Base-by-base conservation (phyloP, 345 rosid genomes). In the Acer saccharum region DNA sequence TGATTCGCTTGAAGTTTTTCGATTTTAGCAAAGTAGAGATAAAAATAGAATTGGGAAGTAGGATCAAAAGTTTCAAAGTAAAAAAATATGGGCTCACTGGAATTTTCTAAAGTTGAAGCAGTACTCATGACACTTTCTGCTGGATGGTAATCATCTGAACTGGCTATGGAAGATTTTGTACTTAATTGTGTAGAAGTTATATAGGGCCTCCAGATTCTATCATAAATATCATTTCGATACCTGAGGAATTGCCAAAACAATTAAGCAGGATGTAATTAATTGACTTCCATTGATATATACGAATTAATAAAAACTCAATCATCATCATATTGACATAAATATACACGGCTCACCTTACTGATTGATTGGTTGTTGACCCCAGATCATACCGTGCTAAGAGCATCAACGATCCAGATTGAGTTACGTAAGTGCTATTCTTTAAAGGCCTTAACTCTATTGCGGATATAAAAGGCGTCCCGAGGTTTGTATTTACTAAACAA, bases 131-230 rank as follows among this genome's bases (percentile, higher is more conserved):
- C 63, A n/a, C 63, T 23, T 66, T 48, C 3, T 13, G 63, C 23
- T 46, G 6, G 60, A 69, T 16, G 13, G n/a, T 21, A 88, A 82
- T 32, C 69, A 76, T 60, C 91, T 83, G 32, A 87, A 62, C 60
- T 82, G 79, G 0, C 63, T 58, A 58, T 9, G 25, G 25, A 1
- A 18, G 63, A 58, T 18, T n/a, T 58, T 20, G 63, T 58, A 58
- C 63, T 58, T 9, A n/a, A 20, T 58, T 58, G 63, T 58, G 25
- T 25, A 29, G 14, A 14, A 57, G 5, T 27, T 10, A 12, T 74
- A 63, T 0, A 35, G 39, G 82, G 74, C 13, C 0, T 10, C 82
- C 85, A 82, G 0, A 39, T 2, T 0, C 75, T 79, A 61, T 82
- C 81, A 17, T 74, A 71, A 23, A 20, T 17, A 58, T 78, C 79